Evolutionary conservation across 768 basidiomycete genomes (phyloP).

Genomic region (Gautieria morchelliformis): DNA sequence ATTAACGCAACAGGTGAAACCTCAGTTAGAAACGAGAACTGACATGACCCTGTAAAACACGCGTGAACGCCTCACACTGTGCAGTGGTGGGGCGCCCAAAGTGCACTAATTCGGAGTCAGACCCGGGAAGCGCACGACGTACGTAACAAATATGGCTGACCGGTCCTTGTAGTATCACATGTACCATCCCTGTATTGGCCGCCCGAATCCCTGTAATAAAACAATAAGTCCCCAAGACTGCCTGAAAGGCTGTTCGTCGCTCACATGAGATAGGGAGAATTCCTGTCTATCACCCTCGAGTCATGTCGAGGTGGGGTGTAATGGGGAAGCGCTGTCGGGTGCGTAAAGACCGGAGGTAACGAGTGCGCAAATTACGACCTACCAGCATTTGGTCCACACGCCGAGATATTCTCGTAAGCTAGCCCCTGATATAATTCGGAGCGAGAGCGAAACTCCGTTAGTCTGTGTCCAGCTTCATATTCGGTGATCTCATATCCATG

Average conservation of each 20-base stretch:
- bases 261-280: conserved; percentile 84
- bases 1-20: conserved; percentile 12
- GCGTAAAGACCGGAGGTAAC: not conserved
- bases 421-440: conserved; percentile 72
- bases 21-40: conserved; percentile 25
- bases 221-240: not conserved
- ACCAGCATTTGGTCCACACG: conserved; percentile 81
- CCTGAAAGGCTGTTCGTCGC: conserved; percentile 13
- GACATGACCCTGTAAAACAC: conserved; percentile 94
- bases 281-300: conserved; percentile 65
- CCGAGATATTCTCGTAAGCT: conserved; percentile 86
- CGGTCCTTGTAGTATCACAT: conserved; percentile 38
- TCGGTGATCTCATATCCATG: conserved; percentile 81
- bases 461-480: conserved; percentile 80
- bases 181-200: conserved; percentile 88
- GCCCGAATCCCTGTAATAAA: conserved; percentile 68
- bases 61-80: conserved; percentile 84
- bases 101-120: conserved; percentile 38
- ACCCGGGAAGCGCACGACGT: not conserved
- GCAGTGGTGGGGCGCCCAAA: conserved; percentile 83
- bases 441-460: conserved; percentile 66
- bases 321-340: conserved; percentile 68
- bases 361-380: conserved; percentile 11
- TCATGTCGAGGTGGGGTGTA: conserved; percentile 67
- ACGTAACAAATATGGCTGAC: not conserved